Base-by-base conservation (phyloP, 108 stramenopile genomes). In the Nitzschia sp. region DNA sequence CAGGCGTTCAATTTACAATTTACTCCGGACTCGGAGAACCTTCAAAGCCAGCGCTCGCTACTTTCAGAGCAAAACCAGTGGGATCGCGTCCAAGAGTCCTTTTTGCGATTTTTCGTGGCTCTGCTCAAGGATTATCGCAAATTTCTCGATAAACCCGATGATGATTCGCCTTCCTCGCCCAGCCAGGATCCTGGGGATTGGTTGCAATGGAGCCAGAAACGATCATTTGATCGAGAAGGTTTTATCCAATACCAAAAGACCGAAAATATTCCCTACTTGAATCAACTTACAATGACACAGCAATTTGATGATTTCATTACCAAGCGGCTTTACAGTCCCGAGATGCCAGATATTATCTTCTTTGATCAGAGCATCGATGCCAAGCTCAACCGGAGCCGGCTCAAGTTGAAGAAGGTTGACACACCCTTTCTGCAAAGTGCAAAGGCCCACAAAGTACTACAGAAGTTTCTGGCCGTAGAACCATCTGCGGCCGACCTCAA, bases 271-370 rank as follows among this genome's bases (percentile, higher is more conserved):
- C 71, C 82, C 0, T 96, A 92, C 54, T 60, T 96, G 32, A 62
- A 74, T 31, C 87, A 87, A 48, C 58, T 96, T 2, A 80, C 86
- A 34, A 49, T 46, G 23, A 95, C 93, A 1, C 96, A 96, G 64
- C 89, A 89, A 61, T 96, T 96, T 76, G 89, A 94, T 57, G 89
- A 88, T 55, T 96, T 95, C 64, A 85, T 96, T 3, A 92, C 90
- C 19, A 83, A 88, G 47, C 76, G 92, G 8, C 70, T 96, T 66
- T 92, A 92, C 69, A 87, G 87, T 57, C 92, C 90, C 8, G 83
- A 87, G 54, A 71, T 83, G 32, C 91, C 92, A 6, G 95, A 92
- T 35, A 64, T 96, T 9, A 88, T 81, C 11, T 96, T 96, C 60
- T 96, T 96, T 79, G 91, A 96, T 59, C 89, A 93, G 68, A 86